These are phyloP conservation scores for Haberlea rhodopensis DNA, from an alignment of 257 asterid genomes.

Conservation along the genomic window DNA sequence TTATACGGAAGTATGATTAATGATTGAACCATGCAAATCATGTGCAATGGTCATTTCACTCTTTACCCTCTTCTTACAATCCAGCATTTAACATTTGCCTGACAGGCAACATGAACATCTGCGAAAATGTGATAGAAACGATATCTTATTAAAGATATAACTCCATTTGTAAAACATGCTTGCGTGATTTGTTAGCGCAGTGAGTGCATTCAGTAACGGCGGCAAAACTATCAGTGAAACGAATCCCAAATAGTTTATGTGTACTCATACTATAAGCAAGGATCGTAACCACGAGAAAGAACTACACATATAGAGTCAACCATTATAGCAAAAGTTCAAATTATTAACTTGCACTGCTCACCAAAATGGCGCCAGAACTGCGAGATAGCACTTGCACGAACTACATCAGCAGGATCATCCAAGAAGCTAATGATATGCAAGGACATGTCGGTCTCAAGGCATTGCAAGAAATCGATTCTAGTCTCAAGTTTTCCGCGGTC, in stretches of 20 bases:
- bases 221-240: not conserved
- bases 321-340: not conserved
- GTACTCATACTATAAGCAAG: not conserved
- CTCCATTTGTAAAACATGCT: not conserved
- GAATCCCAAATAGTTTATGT: too few relatives aligned
- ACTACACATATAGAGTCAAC: constrained; percentile 1
- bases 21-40: not conserved
- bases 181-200: not conserved
- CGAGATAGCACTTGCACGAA: constrained; percentile 56
- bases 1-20: too few relatives aligned
- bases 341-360: constrained; percentile 33
- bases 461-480: constrained; percentile 45
- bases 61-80: not conserved
- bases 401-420: constrained; percentile 69
- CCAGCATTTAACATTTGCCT: not conserved
- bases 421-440: constrained; percentile 45
- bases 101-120: not conserved
- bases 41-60: not conserved
- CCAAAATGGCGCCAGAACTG: constrained; percentile 67
- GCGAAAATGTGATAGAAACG: not conserved
- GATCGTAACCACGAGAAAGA: constrained; percentile 2
- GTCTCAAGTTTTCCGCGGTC: constrained; percentile 37
- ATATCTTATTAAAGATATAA: too few relatives aligned
- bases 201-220: not conserved
- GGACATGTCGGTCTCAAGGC: constrained; percentile 48